Evolutionary conservation across 83 land plant genomes (phyloP), one percentile per base, ranked within the genome.

Genomic region (Picea engelmannii): DNA sequence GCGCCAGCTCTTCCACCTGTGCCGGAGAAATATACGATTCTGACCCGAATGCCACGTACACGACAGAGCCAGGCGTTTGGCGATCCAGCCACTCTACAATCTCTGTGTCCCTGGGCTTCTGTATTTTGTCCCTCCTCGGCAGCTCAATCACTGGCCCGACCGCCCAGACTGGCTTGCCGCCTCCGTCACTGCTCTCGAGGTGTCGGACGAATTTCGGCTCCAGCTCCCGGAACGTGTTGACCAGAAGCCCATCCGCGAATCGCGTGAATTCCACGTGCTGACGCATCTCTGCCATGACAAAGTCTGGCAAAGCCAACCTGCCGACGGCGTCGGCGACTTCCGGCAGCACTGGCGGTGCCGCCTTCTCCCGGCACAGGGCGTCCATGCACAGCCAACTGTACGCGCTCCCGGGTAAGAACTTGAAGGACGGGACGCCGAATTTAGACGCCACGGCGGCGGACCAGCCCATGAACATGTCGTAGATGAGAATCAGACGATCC

Each of bases 11-110:
- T 11, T 0, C 20, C 31, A 80, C 20, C 82, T 89, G 91, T 25
- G 82, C 85, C 20, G 23, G n/a, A 42, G 89, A 62, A 6, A 90
- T 82, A 3, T 85, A 83, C 13, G 88, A 90, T 0, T 82, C 87
- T 64, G 90, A 84, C 17, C 91, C 91, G 69, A 91, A 91, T 5
- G 83, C 82, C 18, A 91, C 85, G 82, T 60, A 91, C 13, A 91
- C 58, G 6, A 91, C 93, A 2, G 93, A 91, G 18, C 85, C 85
- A 0, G 10, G 13, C 23, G 85, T 84, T 79, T 91, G 93, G n/a
- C 74, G 73, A 78, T 91, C 85, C 49, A 91, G 52, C 93, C 93
- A 91, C 52, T 65, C 25, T 65, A 86, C 17, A 20, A 63, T 21
- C 44, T 47, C 71, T 3, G 23, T 9, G 9, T 63, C 17, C 15